Conservation (phyloP, 148 eudicot genomes). For the Rhododendron kiyosumense region DNA sequence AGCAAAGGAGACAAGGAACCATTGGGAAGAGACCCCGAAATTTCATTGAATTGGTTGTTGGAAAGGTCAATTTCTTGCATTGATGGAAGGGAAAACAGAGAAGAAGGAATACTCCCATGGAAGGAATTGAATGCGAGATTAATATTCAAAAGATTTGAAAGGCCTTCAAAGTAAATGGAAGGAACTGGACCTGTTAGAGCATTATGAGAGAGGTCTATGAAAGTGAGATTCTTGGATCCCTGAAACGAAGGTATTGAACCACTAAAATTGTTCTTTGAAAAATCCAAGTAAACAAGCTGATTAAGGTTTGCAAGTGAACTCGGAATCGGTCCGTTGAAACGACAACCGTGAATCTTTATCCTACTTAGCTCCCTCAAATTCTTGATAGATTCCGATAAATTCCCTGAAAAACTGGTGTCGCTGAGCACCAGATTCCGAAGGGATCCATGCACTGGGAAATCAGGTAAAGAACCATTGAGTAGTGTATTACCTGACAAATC, state of each 20-base stretch:
- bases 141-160: conserved; percentile 21
- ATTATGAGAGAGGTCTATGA: too few relatives aligned
- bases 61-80: conserved; percentile 20
- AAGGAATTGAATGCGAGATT: conserved; percentile 32
- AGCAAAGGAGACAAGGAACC: too few relatives aligned
- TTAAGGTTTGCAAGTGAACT: conserved; percentile 23
- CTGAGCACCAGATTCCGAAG: too few relatives aligned
- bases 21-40: too few relatives aligned
- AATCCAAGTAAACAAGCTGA: conserved; percentile 28
- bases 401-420: too few relatives aligned
- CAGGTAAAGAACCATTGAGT: too few relatives aligned
- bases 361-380: too few relatives aligned
- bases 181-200: conserved; percentile 25
- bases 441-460: too few relatives aligned
- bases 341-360: too few relatives aligned
- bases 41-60: conserved; percentile 20
- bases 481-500: too few relatives aligned
- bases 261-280: not conserved
- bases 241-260: conserved; percentile 35
- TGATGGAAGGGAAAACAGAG: conserved; percentile 29
- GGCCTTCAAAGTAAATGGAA: conserved; percentile 31
- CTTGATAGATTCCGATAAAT: too few relatives aligned
- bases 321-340: conserved; percentile 25
- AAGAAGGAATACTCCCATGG: conserved; percentile 38
- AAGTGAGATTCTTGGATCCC: not conserved